Evolutionary conservation across 2,329 filamentous ascomycete species (phyloP).

Genomic region (Cladosporium colombiae): DNA sequence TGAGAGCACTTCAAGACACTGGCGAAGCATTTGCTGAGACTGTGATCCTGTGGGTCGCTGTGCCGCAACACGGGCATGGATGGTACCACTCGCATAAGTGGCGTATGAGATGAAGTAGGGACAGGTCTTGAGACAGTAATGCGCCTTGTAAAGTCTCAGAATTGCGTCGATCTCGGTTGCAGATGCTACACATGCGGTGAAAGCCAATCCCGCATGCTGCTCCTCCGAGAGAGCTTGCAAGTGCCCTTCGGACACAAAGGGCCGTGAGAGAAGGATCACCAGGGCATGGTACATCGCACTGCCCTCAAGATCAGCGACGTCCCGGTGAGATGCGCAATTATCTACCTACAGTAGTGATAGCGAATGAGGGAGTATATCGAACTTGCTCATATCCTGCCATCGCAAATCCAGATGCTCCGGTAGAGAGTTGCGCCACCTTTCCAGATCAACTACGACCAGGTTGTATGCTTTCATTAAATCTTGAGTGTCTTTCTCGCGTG

Average conservation of each 20-base stretch:
- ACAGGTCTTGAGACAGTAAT: background rate
- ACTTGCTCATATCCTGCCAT: background rate
- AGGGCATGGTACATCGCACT: background rate
- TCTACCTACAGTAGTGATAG: conserved; percentile 1
- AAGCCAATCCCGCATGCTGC: background rate
- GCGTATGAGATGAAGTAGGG: conserved; percentile 58
- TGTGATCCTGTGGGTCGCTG: conserved; percentile 1
- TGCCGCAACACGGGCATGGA: conserved; percentile 53
- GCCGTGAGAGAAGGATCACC: background rate
- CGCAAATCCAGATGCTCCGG: background rate
- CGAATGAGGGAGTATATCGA: conserved; percentile 3
- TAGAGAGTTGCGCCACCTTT: background rate
- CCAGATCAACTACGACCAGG: background rate
- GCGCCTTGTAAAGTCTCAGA: conserved; percentile 35
- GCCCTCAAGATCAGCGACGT: background rate
- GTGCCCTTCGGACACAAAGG: conserved; percentile 3
- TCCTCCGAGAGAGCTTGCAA: background rate
- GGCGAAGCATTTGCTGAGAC: conserved; percentile 7
- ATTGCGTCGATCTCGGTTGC: conserved; percentile 47
- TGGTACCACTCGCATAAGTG: conserved; percentile 55
- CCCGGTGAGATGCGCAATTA: too few species aligned
- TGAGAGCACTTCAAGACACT: background rate
- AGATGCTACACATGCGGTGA: background rate
- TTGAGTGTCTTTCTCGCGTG: background rate
- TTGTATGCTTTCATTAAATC: background rate